phyloP scores from a whole-genome alignment of 768 basidiomycete species.

The Leccinum obscurum region DNA sequence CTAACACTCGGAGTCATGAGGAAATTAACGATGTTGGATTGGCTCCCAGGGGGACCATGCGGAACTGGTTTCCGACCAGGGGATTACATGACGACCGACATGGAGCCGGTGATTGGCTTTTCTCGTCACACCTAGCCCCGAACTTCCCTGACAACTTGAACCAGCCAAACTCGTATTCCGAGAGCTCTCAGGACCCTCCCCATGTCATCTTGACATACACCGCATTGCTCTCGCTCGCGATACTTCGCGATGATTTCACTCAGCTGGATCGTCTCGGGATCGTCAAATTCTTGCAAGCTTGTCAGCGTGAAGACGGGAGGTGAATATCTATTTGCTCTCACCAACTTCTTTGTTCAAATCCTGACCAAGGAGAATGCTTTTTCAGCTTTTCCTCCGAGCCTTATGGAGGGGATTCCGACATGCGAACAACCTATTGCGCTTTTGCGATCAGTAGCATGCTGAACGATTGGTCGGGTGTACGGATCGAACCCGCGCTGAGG shows the following conservation, averaged over 20 bases:
- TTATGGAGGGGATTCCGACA: conserved; percentile 69
- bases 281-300: conserved; percentile 62
- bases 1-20: not conserved
- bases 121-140: not conserved
- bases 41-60: conserved; percentile 48
- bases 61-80: conserved; percentile 77
- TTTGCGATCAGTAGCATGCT: conserved; percentile 81
- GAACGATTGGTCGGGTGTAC: conserved; percentile 74
- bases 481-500: conserved; percentile 55
- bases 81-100: conserved; percentile 58
- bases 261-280: conserved; percentile 69
- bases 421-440: conserved; percentile 85
- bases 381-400: conserved; percentile 71
- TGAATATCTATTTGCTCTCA: conserved; percentile 26
- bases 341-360: conserved; percentile 14
- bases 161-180: conserved; percentile 39
- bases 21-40: not conserved
- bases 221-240: conserved; percentile 77
- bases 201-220: conserved; percentile 96
- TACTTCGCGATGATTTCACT: conserved; percentile 84
- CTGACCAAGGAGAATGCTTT: conserved; percentile 5
- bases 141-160: conserved; percentile 12
- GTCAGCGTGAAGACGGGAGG: conserved; percentile 86
- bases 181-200: conserved; percentile 58
- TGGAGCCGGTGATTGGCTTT: conserved; percentile 14